These are phyloP conservation scores for Magnaporthales sp. DNA, from an alignment of 2,329 filamentous ascomycete genomes.

Conservation along the genomic window DNA sequence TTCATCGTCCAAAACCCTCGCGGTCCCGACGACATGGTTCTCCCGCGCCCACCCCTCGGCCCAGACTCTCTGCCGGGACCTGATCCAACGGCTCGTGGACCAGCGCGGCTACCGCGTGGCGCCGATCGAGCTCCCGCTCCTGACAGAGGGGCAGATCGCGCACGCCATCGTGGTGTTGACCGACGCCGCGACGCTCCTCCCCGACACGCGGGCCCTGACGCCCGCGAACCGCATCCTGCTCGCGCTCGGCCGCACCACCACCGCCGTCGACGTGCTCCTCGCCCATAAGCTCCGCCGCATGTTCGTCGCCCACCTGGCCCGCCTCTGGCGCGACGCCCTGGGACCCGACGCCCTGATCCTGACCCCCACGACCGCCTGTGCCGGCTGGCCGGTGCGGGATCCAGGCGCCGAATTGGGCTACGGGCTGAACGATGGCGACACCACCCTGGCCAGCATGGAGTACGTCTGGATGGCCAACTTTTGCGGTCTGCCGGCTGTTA, in stretches of 20 bases:
- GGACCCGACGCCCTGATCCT: conserved; percentile 54
- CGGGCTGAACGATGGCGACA: conserved; percentile 37
- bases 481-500: conserved; percentile 37
- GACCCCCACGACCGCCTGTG: conserved; percentile 54
- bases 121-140: conserved; percentile 48
- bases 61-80: conserved; percentile 28
- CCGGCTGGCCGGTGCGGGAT: conserved; percentile 32
- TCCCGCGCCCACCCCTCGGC: conserved; percentile 31
- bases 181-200: conserved; percentile 42
- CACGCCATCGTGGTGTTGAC: conserved; percentile 67
- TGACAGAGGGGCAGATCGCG: conserved; percentile 58
- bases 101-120: conserved; percentile 44
- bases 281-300: conserved; percentile 62
- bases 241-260: conserved; percentile 51
- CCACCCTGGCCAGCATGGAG: conserved; percentile 36
- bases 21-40: conserved; percentile 59
- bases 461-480: conserved; percentile 44
- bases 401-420: conserved; percentile 24
- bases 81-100: conserved; percentile 43
- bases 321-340: conserved; percentile 50
- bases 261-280: conserved; percentile 57
- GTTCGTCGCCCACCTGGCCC: conserved; percentile 62
- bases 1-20: conserved; percentile 40
- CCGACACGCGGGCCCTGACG: conserved; percentile 40
- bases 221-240: conserved; percentile 59